Evolutionary conservation across 2,329 filamentous ascomycete species (phyloP).

Genomic region (Hypoxylon sp.): DNA sequence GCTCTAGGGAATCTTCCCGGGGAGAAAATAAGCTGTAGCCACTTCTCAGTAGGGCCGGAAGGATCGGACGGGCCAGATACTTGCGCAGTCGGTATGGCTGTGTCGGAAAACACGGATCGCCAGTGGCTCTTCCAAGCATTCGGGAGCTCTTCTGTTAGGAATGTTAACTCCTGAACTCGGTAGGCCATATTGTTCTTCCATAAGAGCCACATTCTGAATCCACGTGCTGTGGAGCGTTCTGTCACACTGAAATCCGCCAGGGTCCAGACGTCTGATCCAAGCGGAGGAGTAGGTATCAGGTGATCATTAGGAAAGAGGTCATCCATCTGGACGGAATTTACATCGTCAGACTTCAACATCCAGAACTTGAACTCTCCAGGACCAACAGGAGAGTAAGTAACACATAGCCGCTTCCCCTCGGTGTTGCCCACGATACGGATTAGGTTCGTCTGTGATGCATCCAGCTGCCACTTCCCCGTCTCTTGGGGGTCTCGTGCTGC

Average conservation of each 20-base stretch:
- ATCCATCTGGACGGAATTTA: conserved; percentile 74
- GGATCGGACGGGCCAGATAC: conserved; percentile 74
- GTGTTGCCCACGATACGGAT: conserved; percentile 77
- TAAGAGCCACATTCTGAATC: conserved; percentile 76
- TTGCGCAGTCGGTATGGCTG: conserved; percentile 67
- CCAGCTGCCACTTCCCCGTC: conserved; percentile 80
- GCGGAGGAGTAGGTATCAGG: conserved; percentile 78
- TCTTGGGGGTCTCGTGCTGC: conserved; percentile 77
- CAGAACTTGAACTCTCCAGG: conserved; percentile 96
- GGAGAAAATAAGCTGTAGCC: conserved; percentile 86
- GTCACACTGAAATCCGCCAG: conserved; percentile 81
- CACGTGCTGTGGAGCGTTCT: conserved; percentile 67
- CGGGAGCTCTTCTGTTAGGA: conserved; percentile 75
- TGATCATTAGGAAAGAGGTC: conserved; percentile 77
- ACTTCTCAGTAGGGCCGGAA: conserved; percentile 83
- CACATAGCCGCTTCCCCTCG: conserved; percentile 70
- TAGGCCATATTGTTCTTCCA: conserved; percentile 90
- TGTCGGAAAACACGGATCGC: conserved; percentile 77
- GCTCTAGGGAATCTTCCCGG: conserved; percentile 85
- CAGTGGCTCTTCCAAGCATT: conserved; percentile 77
- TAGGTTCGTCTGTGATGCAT: conserved; percentile 82
- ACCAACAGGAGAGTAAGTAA: conserved; percentile 90
- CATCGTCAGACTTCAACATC: conserved; percentile 76
- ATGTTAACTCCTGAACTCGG: conserved; percentile 79
- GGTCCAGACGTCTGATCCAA: conserved; percentile 83